Conservation (phyloP, 2,329 filamentous ascomycete genomes). For the Elsinoe arachidis region DNA sequence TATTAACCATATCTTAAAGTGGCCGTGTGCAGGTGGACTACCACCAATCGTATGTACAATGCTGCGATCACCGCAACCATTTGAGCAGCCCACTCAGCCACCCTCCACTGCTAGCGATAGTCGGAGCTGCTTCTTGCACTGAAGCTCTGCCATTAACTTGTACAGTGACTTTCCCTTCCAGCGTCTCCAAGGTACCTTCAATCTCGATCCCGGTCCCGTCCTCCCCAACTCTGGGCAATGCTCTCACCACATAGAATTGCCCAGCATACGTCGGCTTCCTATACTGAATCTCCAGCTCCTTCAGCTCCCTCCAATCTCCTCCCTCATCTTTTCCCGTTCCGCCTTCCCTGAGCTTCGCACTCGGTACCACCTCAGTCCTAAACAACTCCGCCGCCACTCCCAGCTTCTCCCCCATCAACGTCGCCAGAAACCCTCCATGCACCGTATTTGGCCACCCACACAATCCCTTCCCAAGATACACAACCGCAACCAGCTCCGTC, state of each 20-base stretch:
- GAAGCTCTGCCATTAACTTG: conserved; percentile 35
- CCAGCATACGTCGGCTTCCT: conserved; percentile 50
- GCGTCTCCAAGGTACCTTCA: conserved; percentile 44
- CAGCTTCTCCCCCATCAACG: conserved; percentile 59
- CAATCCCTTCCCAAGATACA: conserved; percentile 58
- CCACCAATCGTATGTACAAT: neutral
- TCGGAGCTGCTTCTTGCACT: neutral
- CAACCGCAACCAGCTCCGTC: conserved; percentile 52
- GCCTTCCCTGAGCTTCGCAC: neutral
- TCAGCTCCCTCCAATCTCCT: conserved; percentile 24
- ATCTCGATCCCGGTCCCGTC: conserved; percentile 39
- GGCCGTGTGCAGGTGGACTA: neutral
- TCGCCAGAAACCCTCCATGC: conserved; percentile 63
- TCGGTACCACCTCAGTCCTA: neutral
- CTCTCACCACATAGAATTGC: conserved; percentile 55
- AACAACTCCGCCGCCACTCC: conserved; percentile 53
- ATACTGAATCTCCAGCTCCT: conserved; percentile 48
- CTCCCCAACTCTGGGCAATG: conserved; percentile 33
- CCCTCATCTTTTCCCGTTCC: conserved; percentile 1
- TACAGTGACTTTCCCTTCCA: conserved; percentile 50
- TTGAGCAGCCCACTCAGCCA: neutral
- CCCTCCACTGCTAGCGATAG: no score
- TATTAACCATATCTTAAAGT: neutral
- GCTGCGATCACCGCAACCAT: neutral
- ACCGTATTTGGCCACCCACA: conserved; percentile 63